Evolutionary conservation across 148 eudicot genomes (phyloP).

Genomic region (Camellia sinensis): DNA sequence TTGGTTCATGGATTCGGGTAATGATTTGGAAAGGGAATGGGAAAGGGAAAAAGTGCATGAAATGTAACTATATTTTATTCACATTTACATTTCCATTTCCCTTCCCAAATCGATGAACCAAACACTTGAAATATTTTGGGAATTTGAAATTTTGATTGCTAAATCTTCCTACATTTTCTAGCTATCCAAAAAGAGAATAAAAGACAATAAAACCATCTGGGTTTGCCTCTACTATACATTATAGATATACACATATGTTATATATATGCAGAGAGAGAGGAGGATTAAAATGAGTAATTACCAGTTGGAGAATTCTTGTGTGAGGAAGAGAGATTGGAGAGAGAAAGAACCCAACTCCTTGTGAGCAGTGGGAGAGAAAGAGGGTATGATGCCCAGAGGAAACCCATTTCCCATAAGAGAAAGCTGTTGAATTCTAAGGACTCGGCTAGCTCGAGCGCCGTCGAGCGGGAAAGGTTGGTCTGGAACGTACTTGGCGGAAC

Average conservation of each 20-base stretch:
- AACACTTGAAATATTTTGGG: neutral
- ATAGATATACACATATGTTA: neutral
- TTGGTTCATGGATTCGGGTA: too few species aligned
- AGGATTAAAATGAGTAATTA: neutral
- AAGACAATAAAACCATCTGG: neutral
- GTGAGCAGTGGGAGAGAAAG: conserved; percentile 35
- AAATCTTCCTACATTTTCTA: conserved; percentile 3
- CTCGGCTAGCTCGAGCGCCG: conserved; percentile 51
- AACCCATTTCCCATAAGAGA: conserved; percentile 60
- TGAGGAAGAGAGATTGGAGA: conserved; percentile 59
- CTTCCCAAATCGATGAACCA: too few species aligned
- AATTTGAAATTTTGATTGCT: neutral
- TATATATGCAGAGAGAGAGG: neutral
- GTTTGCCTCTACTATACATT: neutral
- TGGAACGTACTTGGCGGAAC: conserved; percentile 52
- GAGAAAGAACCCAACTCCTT: conserved; percentile 60
- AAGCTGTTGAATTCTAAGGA: conserved; percentile 54
- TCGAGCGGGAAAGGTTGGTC: conserved; percentile 67
- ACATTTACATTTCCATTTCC: too few species aligned
- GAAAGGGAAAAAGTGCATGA: too few species aligned
- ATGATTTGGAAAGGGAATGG: too few species aligned
- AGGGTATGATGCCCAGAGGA: conserved; percentile 79
- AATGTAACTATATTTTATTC: too few species aligned
- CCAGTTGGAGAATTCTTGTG: conserved; percentile 37
- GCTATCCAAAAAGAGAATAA: neutral